Conservation (phyloP, 2,329 filamentous ascomycete species). For the Rhinocladiella similis region DNA sequence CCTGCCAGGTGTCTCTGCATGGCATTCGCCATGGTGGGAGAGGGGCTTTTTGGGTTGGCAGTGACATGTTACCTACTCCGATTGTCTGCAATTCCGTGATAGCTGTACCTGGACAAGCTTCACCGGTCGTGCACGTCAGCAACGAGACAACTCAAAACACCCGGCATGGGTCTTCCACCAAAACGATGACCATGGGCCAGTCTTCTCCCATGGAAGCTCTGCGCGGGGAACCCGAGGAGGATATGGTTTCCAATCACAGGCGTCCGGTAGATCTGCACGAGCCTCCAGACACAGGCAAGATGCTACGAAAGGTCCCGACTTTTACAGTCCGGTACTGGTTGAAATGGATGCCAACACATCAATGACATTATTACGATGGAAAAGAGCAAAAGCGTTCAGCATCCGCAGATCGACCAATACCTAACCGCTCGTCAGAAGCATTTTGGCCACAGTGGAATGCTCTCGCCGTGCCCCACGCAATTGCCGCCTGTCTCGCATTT, state of each 20-base stretch:
- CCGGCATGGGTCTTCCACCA: conserved; percentile 9
- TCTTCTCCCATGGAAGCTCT: conserved; percentile 2
- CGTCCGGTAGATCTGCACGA: conserved; percentile 24
- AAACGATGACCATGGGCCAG: background rate
- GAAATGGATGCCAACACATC: conserved; percentile 31
- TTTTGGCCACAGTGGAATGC: conserved; percentile 31
- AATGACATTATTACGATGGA: conserved; percentile 28
- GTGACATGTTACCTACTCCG: background rate
- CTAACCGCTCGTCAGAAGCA: conserved; percentile 17
- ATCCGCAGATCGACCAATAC: conserved; percentile 25
- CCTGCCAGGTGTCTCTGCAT: conserved; percentile 21
- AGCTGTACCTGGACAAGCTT: conserved; percentile 8
- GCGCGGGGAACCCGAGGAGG: conserved; percentile 16
- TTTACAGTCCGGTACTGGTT: conserved; percentile 28
- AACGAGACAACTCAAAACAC: conserved; percentile 12
- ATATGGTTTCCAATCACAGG: conserved; percentile 20
- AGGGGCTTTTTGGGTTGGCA: conserved; percentile 6
- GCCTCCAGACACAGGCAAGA: conserved; percentile 15
- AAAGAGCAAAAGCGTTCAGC: conserved; percentile 16
- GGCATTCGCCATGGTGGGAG: conserved; percentile 13
- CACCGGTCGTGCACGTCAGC: conserved; percentile 23
- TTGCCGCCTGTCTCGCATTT: conserved; percentile 25
- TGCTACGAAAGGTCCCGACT: conserved; percentile 25
- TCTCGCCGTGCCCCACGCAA: conserved; percentile 27
- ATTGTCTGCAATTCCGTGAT: background rate